A percentile compares a stretch with the other conserved stretches of the same genome.
These are phyloP conservation scores for Beauveria sp. DNA, from an alignment of 2,329 filamentous ascomycete species.

Conservation along the genomic window DNA sequence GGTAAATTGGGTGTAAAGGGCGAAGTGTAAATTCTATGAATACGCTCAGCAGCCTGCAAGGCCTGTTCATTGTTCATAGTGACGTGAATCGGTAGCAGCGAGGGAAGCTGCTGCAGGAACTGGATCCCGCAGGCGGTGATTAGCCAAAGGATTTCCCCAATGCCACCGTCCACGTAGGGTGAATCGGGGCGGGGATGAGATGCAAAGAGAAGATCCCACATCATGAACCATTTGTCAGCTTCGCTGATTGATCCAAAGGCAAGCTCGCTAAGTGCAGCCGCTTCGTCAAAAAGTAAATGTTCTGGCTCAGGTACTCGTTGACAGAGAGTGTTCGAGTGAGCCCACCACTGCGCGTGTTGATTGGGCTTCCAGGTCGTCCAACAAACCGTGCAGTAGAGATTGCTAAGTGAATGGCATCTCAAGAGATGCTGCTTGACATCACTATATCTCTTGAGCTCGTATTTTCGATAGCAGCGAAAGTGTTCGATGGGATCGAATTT, in stretches of 20 bases:
- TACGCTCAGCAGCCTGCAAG: neutral
- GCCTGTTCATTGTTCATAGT: neutral
- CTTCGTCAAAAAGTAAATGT: neutral
- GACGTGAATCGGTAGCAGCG: neutral
- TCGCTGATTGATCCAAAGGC: neutral
- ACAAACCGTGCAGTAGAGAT: neutral
- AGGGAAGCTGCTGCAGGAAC: neutral
- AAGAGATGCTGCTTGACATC: conserved; percentile 6
- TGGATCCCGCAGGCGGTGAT: neutral
- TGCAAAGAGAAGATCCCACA: conserved; percentile 7
- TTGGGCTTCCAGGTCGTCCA: neutral
- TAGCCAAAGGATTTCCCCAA: neutral
- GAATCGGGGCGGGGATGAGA: neutral
- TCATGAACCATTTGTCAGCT: neutral
- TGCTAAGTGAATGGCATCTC: neutral
- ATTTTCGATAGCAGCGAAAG: conserved; percentile 3
- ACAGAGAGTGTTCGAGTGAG: neutral
- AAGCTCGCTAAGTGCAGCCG: neutral
- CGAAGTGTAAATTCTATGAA: neutral
- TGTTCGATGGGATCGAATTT: neutral
- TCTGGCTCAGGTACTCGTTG: neutral
- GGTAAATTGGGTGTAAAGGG: neutral
- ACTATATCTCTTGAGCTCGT: neutral
- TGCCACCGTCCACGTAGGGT: neutral
- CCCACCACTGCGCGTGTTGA: neutral